phyloP scores from a whole-genome alignment of 2,329 filamentous ascomycete genomes.

The Calonectria fujianensis region DNA sequence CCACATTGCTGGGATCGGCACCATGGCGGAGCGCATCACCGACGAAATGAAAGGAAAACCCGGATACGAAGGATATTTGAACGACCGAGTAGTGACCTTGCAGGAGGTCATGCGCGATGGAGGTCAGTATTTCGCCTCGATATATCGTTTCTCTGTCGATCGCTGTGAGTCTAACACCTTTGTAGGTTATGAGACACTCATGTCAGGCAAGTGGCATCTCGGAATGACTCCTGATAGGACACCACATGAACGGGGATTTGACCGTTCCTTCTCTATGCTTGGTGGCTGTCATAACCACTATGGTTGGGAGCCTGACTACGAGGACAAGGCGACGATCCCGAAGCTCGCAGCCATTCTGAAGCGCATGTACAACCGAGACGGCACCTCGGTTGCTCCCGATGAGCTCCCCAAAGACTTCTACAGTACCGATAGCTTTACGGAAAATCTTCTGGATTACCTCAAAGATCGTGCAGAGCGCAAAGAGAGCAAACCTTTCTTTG shows the following conservation, averaged over 20 bases:
- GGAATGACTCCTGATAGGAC: conserved; percentile 3
- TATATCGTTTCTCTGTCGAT: no score
- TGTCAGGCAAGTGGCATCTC: conserved; percentile 54
- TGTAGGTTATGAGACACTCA: conserved; percentile 4
- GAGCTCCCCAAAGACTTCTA: conserved; percentile 65
- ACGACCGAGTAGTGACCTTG: neutral
- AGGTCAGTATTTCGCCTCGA: neutral
- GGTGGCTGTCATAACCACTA: conserved; percentile 13
- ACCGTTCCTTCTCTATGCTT: conserved; percentile 12
- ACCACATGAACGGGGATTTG: neutral
- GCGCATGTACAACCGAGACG: conserved; percentile 17
- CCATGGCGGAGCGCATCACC: conserved; percentile 67
- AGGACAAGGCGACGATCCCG: conserved; percentile 27
- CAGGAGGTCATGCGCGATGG: conserved; percentile 16
- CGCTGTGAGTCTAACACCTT: neutral
- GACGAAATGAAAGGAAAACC: conserved; percentile 17
- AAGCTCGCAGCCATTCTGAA: conserved; percentile 20
- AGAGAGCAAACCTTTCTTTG: conserved; percentile 50
- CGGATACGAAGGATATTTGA: conserved; percentile 17
- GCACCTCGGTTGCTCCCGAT: conserved; percentile 52
- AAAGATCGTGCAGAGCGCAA: conserved; percentile 50
- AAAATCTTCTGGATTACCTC: conserved; percentile 65
- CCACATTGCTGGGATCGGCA: conserved; percentile 72
- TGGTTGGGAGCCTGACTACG: conserved; percentile 21
- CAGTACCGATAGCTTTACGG: conserved; percentile 65